Conservation (phyloP, 257 asterid species). For the Schizonepeta tenuifolia region DNA sequence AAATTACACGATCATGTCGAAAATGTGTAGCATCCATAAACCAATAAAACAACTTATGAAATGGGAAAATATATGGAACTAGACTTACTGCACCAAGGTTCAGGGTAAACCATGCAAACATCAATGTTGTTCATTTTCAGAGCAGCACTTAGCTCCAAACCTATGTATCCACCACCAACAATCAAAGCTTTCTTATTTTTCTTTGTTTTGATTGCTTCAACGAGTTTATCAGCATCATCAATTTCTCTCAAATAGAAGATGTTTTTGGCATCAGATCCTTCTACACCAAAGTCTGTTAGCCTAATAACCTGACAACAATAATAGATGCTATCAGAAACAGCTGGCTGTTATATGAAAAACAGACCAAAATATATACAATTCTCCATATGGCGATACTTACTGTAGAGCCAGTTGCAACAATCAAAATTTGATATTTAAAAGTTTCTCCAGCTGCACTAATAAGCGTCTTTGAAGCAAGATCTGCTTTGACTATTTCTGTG, state of each 20-base stretch:
- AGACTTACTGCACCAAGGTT: slow-evolving; percentile 99
- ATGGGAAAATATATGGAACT: slow-evolving; percentile 16
- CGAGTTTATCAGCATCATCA: slow-evolving; percentile 90
- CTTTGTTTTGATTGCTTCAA: slow-evolving; percentile 81
- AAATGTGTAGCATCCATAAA: slow-evolving; percentile 7
- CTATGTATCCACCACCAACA: slow-evolving; percentile 98
- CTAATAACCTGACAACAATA: slow-evolving; percentile 62
- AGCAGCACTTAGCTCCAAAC: slow-evolving; percentile 96
- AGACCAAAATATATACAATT: background rate
- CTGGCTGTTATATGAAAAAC: slow-evolving; percentile 13
- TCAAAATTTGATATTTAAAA: slow-evolving; percentile 57
- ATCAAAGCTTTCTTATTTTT: slow-evolving; percentile 78
- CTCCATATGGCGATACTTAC: slow-evolving; percentile 42
- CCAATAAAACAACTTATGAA: slow-evolving; percentile 1
- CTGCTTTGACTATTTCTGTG: slow-evolving; percentile 88
- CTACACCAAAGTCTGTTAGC: slow-evolving; percentile 80
- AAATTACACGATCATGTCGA: slow-evolving; percentile 6
- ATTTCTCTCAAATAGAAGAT: slow-evolving; percentile 86
- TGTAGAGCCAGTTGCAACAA: slow-evolving; percentile 90
- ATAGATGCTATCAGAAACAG: slow-evolving; percentile 31
- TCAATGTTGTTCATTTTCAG: slow-evolving; percentile 69
- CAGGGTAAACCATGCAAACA: slow-evolving; percentile 93
- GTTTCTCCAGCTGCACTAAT: slow-evolving; percentile 69
- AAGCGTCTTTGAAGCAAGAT: slow-evolving; percentile 79
- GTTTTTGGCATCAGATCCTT: slow-evolving; percentile 90